Conservation (phyloP, 306 rosid genomes). For the Luffa aegyptiaca region DNA sequence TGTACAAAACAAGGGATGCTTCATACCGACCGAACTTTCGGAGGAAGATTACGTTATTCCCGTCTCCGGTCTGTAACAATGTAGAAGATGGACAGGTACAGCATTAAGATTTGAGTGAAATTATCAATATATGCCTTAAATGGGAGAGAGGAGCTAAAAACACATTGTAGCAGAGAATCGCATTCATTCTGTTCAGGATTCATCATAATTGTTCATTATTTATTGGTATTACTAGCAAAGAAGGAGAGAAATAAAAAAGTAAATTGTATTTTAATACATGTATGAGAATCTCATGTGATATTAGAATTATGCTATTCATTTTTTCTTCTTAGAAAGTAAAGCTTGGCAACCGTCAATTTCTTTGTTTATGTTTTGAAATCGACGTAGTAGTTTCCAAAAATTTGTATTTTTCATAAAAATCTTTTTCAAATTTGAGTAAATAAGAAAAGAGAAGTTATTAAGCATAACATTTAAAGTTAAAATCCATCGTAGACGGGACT, state of each 20-base stretch:
- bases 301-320: neutral
- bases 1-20: neutral
- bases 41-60: neutral
- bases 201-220: constrained; percentile 6
- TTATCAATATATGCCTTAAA: neutral
- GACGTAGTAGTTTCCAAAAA: neutral
- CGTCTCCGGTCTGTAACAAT: neutral
- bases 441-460: too few species aligned
- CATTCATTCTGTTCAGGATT: neutral
- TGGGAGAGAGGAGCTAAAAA: neutral
- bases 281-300: neutral
- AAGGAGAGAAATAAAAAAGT: constrained; percentile 2
- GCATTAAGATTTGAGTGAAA: neutral
- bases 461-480: too few species aligned
- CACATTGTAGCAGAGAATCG: neutral
- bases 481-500: too few species aligned
- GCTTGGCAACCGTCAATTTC: neutral
- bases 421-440: too few species aligned
- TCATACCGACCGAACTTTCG: neutral
- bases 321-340: neutral
- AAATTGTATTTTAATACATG: neutral
- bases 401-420: too few species aligned
- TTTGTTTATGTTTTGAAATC: neutral
- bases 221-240: neutral
- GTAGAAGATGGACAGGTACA: constrained; percentile 9